Evolutionary conservation across 169 alveolate species (phyloP).

Genomic region (Plasmodium adleri): DNA sequence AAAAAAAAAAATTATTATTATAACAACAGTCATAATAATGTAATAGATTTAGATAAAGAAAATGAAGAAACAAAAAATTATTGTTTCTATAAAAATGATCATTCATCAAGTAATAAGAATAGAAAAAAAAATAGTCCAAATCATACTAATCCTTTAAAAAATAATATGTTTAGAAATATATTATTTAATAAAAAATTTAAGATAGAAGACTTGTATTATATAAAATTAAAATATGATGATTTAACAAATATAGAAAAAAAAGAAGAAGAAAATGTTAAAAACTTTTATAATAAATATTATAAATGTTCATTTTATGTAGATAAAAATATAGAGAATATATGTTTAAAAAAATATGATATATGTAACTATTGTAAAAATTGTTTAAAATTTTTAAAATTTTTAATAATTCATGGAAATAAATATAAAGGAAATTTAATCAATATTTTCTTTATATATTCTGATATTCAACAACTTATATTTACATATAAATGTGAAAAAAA

Average conservation of each 20-base stretch:
- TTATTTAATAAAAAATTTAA: constrained; percentile 33
- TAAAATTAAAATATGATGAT: constrained; percentile 25
- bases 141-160: constrained; percentile 3
- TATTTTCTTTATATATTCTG: constrained; percentile 18
- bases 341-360: constrained; percentile 19
- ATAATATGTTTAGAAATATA: constrained; percentile 5
- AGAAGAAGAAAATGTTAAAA: constrained; percentile 33
- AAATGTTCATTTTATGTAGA: constrained; percentile 28
- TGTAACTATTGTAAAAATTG: constrained; percentile 43
- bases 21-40: too few relatives aligned
- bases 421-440: constrained; percentile 39
- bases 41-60: too few relatives aligned
- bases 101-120: neutral
- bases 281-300: constrained; percentile 32
- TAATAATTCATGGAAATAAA: constrained; percentile 39
- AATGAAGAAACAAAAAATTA: too few relatives aligned
- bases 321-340: constrained; percentile 11
- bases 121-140: neutral
- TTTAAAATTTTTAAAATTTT: constrained; percentile 35
- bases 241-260: constrained; percentile 21
- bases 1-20: too few relatives aligned
- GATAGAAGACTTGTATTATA: constrained; percentile 11
- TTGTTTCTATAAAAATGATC: neutral
- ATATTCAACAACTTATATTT: constrained; percentile 18
- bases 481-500: constrained; percentile 40